phyloP scores from a whole-genome alignment of 2,329 filamentous ascomycete species.

The Arachnomyces sp. region DNA sequence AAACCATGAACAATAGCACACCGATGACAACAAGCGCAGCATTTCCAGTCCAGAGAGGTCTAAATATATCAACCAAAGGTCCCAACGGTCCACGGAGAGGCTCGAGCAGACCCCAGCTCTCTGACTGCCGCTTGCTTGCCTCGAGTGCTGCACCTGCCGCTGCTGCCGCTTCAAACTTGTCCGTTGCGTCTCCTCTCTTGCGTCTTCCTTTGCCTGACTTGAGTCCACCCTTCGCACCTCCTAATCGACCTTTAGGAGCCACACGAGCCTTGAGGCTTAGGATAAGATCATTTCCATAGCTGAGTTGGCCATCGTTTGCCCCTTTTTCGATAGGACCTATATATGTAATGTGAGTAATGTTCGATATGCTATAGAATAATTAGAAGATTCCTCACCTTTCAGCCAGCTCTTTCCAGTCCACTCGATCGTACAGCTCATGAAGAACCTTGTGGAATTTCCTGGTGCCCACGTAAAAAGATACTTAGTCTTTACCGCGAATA shows the following conservation, averaged over 20 bases:
- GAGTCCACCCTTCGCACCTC: conserved; percentile 36
- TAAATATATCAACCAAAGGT: conserved; percentile 61
- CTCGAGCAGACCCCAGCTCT: conserved; percentile 74
- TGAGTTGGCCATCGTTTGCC: conserved; percentile 78
- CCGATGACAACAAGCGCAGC: conserved; percentile 68
- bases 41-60: conserved; percentile 66
- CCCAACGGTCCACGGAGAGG: conserved; percentile 63
- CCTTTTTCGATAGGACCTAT: conserved; percentile 92
- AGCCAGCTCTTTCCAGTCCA: conserved; percentile 99
- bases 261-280: conserved; percentile 67
- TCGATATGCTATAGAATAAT: background rate
- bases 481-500: conserved; percentile 85
- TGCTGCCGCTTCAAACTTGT: conserved; percentile 33
- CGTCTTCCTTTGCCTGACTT: conserved; percentile 53
- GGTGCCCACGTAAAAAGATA: conserved; percentile 93
- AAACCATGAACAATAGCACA: conserved; percentile 64
- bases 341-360: conserved; percentile 21
- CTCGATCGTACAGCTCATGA: conserved; percentile 84
- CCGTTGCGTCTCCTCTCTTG: conserved; percentile 48
- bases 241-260: conserved; percentile 53
- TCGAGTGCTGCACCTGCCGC: conserved; percentile 38
- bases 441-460: conserved; percentile 73
- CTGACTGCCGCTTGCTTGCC: conserved; percentile 31
- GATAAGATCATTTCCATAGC: conserved; percentile 75
- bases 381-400: conserved; percentile 57